These are phyloP conservation scores for Salix purpurea DNA, from an alignment of 345 rosid genomes.

Conservation along the genomic window DNA sequence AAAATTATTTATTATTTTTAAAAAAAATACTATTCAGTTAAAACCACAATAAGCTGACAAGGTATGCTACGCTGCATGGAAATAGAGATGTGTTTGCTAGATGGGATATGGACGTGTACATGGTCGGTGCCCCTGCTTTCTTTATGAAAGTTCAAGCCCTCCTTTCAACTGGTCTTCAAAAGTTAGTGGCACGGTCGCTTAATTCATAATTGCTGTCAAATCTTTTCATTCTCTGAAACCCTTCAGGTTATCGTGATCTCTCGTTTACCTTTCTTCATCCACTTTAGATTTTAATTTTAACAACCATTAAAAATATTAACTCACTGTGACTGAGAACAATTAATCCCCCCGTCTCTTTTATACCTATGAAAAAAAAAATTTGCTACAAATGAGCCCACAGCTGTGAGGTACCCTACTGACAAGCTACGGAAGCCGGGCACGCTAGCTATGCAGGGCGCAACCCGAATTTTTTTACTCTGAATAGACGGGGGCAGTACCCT, in stretches of 20 bases:
- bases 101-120: not conserved
- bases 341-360: no score
- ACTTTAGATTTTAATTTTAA: not conserved
- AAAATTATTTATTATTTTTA: no score
- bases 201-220: not conserved
- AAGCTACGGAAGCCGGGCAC: no score
- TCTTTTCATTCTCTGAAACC: not conserved
- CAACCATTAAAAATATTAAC: not conserved
- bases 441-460: no score
- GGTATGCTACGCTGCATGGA: not conserved
- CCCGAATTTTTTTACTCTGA: no score
- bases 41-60: not conserved
- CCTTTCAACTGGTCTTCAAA: not conserved
- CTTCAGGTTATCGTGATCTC: not conserved
- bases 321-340: no score
- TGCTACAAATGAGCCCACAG: no score
- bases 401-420: no score
- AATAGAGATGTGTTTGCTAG: not conserved
- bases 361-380: no score
- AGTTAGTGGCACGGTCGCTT: not conserved
- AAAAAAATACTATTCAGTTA: no score
- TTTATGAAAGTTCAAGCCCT: not conserved
- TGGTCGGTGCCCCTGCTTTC: not conserved
- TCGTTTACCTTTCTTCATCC: not conserved
- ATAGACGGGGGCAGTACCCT: no score